Base-by-base conservation (phyloP, 495 filamentous ascomycete species). In the Cercophora scortea region DNA sequence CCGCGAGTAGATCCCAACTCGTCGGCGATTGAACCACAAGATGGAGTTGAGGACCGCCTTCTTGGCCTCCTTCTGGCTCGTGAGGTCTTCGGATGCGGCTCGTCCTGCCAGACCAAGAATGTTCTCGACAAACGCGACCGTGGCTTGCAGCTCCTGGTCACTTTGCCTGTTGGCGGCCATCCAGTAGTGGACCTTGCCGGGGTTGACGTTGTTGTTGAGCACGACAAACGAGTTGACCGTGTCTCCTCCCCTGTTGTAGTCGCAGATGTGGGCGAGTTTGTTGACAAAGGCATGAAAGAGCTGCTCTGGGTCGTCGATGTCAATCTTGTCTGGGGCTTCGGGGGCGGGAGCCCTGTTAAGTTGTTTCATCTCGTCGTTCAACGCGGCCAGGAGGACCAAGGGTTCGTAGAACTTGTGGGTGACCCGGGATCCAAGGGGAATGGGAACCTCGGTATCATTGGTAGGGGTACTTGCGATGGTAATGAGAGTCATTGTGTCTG, bases 191-290 rank as follows among this genome's bases (percentile, higher is more conserved):
- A 59, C 44, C 25, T 32, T 16, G 15, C 53, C 60, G 2, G 8
- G 8, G 11, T 45, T 33, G 11, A 0, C 25, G 32, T 2, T 36
- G 48, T 32, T 32, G 12, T 39, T 25, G 8, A 67, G 53, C 2
- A 68, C 25, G 12, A 43, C 38, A 15, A 63, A 34, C 0, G 63
- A 51, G 0, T 62, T 68, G 0, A 68, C 58, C 6, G 60, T 64
- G 0, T 58, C 51, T 0, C 61, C 61, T 0, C 51, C 53, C 11
- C 25, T 50, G 13, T 45, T 40, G 1, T 18, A 42, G 52, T 65
- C 61, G 16, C 61, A 66, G 6, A 68, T 39, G 15, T 65, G 64
- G 10, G 51, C 55, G 13, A 67, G 60, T 50, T 61, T 65, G 54
- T 65, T 61, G 39, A 63, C 58, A 32, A 67, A 63, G 48, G 48